These are phyloP conservation scores for Fusarium mundagurra DNA, from an alignment of 2,329 filamentous ascomycete genomes.

Conservation along the genomic window DNA sequence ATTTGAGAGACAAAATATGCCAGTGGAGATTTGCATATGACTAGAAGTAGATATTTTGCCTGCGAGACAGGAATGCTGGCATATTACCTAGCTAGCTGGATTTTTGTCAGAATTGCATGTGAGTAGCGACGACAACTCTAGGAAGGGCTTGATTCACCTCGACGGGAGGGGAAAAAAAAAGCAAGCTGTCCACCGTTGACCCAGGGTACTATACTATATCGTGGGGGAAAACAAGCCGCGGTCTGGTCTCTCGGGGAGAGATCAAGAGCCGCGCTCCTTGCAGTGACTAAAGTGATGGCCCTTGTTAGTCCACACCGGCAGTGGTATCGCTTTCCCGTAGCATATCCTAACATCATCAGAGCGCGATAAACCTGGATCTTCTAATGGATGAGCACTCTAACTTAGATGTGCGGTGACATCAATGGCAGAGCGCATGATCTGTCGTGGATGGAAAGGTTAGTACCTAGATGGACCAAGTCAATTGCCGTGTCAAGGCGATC, in stretches of 20 bases:
- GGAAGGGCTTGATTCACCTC: conserved; percentile 4
- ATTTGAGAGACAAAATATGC: not conserved
- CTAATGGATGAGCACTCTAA: not conserved
- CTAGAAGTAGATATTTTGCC: not conserved
- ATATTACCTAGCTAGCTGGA: not conserved
- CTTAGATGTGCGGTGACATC: not conserved
- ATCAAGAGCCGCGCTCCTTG: conserved; percentile 28
- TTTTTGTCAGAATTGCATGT: not conserved
- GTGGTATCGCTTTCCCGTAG: not conserved
- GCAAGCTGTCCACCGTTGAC: conserved; percentile 24
- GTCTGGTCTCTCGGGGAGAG: conserved; percentile 10
- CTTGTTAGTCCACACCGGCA: not conserved
- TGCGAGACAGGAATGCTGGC: conserved; percentile 27
- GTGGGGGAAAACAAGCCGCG: conserved; percentile 39
- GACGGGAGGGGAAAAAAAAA: conserved; percentile 25
- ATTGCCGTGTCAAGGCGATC: not conserved
- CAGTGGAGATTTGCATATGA: not conserved
- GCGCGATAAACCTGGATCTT: not conserved
- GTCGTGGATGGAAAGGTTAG: not conserved
- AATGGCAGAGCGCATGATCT: conserved; percentile 4
- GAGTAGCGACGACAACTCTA: conserved; percentile 2
- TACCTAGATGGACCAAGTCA: not conserved
- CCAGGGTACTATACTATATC: conserved; percentile 22
- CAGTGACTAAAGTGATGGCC: conserved; percentile 15
- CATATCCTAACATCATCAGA: not conserved